phyloP scores from a whole-genome alignment of 1,139 yeast species.

The Candida tropicalis region DNA sequence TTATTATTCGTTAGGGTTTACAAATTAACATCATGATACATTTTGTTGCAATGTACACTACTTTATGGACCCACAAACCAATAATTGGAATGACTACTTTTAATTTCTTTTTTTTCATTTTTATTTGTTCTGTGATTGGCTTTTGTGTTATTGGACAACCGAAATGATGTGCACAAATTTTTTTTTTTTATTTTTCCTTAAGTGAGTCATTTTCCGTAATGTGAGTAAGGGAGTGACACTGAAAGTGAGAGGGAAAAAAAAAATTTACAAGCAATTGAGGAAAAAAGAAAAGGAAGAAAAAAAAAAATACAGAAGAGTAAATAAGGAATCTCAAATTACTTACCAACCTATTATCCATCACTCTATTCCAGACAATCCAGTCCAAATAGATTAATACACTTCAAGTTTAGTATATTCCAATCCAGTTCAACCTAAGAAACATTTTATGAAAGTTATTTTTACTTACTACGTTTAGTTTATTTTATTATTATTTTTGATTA shows the following conservation, averaged over 20 bases:
- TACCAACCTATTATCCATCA: neutral
- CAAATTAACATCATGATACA: no score
- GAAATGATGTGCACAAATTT: no score
- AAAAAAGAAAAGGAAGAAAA: no score
- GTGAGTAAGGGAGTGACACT: neutral
- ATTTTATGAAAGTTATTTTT: constrained; percentile 8
- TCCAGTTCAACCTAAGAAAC: neutral
- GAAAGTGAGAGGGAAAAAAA: neutral
- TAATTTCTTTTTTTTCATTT: no score
- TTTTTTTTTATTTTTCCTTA: no score
- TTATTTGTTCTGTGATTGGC: neutral
- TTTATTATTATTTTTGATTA: neutral
- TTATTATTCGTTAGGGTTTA: no score
- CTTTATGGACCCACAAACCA: no score
- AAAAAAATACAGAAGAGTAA: neutral
- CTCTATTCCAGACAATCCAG: constrained; percentile 4
- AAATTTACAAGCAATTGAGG: neutral
- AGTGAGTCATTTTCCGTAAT: constrained; percentile 1
- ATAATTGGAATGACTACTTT: no score
- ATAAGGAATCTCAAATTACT: no score
- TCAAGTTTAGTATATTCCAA: neutral
- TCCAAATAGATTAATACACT: constrained; percentile 1
- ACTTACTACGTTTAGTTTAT: constrained; percentile 6
- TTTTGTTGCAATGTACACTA: no score
- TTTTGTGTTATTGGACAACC: neutral